A percentile compares a stretch with the other conserved stretches of the same genome.
Conservation (phyloP, 139 green algal species). For the Picochlorum sp. region DNA sequence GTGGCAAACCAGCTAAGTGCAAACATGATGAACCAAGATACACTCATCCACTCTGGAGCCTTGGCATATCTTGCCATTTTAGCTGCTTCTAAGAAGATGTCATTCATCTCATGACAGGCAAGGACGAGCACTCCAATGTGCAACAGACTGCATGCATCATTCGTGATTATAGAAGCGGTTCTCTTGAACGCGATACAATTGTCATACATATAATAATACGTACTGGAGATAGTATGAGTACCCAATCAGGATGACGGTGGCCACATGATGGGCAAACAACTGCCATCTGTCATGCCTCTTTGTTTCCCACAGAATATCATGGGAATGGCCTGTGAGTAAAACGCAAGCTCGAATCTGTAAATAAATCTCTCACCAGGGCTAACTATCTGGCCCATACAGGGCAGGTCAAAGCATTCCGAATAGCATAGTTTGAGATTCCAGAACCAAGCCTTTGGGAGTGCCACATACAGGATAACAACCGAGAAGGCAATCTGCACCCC, state of each 20-base stretch:
- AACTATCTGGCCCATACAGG: slow-evolving; percentile 39
- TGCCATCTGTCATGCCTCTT: slow-evolving; percentile 75
- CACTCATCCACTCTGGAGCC: slow-evolving; percentile 17
- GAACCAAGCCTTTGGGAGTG: slow-evolving; percentile 31
- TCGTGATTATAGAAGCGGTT: background rate
- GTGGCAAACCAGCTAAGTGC: slow-evolving; percentile 58
- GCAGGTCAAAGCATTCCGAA: slow-evolving; percentile 48
- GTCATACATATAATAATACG: slow-evolving; percentile 19
- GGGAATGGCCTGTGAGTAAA: slow-evolving; percentile 54
- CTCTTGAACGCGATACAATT: background rate
- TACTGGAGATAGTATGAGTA: slow-evolving; percentile 47
- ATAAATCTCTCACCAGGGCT: slow-evolving; percentile 50
- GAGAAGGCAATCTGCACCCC: slow-evolving; percentile 25
- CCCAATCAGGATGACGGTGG: slow-evolving; percentile 63
- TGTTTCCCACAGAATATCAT: slow-evolving; percentile 52
- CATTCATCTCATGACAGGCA: slow-evolving; percentile 74
- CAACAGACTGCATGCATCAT: slow-evolving; percentile 43
- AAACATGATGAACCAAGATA: slow-evolving; percentile 46
- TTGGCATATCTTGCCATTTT: slow-evolving; percentile 66
- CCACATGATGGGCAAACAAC: slow-evolving; percentile 70
- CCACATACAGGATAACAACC: slow-evolving; percentile 13
- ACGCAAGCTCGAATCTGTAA: slow-evolving; percentile 72
- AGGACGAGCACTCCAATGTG: slow-evolving; percentile 72
- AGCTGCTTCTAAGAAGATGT: slow-evolving; percentile 80
- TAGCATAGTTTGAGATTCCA: slow-evolving; percentile 46